Base-by-base conservation (phyloP, 2,329 filamentous ascomycete genomes). In the Trichoderma harzianum region DNA sequence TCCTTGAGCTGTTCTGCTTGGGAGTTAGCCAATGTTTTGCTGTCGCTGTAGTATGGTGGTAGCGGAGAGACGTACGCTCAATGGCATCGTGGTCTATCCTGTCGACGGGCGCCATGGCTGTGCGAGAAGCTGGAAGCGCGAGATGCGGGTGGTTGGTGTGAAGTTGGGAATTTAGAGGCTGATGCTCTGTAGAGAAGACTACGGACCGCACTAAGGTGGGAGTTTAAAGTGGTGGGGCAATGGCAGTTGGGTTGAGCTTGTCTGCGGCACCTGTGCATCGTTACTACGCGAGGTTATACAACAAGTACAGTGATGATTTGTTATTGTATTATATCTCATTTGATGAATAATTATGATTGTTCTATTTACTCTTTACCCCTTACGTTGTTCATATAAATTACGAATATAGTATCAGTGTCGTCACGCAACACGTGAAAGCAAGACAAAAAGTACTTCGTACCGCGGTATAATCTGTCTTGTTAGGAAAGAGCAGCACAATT, bases 1-100 rank as follows among this genome's bases (percentile, higher is more conserved):
- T 89, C 85, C 77, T 90, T 88, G 80, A 90, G 83, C 80, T 88
- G 84, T 75, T 86, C 88, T 90, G 76, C 16, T 3, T 7, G 34
- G 34, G 32, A n/a, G 34, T 72, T 51, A 72, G 47, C 21, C 5
- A 21, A 14, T 21, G 70, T n/a, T 7, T 26, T 57, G 7, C 10
- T 28, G 34, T 57, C n/a, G 10, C 5, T 16, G 3, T 4, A 3
- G 0, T 24, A 1, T 21, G 3, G 21, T 3, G 14, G 11, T 6
- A 26, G 5, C 3, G 14, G 28, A 7, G 4, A 10, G 2, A 36
- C 80, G 34, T 77, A 83, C 83, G 82, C 80, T 84, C 83, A 68
- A 84, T 76, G 28, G 74, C 78, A 72, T 80, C 78, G 72, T 83
- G 81, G 70, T 83, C 78, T 62, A 80, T 76, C 47, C 77, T 76